These are phyloP conservation scores for Citrus hindsii DNA, from an alignment of 345 rosid species.

Conservation along the genomic window DNA sequence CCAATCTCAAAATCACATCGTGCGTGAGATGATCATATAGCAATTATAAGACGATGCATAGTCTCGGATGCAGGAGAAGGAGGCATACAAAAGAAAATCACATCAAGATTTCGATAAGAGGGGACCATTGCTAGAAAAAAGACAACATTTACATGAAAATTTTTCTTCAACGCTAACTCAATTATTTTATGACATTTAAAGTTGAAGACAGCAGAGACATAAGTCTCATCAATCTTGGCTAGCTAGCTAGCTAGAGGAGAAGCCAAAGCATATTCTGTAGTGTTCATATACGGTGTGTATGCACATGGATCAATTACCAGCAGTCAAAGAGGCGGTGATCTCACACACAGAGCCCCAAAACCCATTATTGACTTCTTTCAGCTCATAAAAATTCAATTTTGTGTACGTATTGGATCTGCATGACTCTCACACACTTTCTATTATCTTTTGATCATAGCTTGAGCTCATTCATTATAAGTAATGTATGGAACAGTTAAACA, in stretches of 20 bases:
- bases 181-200: background rate
- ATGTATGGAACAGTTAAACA: too few relatives aligned
- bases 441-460: background rate
- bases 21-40: too few relatives aligned
- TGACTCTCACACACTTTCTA: background rate
- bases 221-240: background rate
- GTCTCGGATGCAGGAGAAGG: background rate
- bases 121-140: conserved; percentile 7
- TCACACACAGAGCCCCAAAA: background rate
- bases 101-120: background rate
- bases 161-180: background rate
- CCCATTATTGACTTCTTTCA: background rate
- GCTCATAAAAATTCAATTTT: background rate
- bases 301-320: background rate
- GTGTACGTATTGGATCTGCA: too few relatives aligned
- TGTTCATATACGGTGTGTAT: background rate
- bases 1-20: background rate
- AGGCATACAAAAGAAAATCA: background rate
- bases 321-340: conserved; percentile 4
- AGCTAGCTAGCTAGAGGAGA: too few relatives aligned
- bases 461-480: background rate
- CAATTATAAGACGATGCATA: background rate
- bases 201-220: background rate
- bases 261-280: background rate
- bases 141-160: background rate